Conservation (phyloP, 2,329 filamentous ascomycete species). For the Endocalyx cinctus region DNA sequence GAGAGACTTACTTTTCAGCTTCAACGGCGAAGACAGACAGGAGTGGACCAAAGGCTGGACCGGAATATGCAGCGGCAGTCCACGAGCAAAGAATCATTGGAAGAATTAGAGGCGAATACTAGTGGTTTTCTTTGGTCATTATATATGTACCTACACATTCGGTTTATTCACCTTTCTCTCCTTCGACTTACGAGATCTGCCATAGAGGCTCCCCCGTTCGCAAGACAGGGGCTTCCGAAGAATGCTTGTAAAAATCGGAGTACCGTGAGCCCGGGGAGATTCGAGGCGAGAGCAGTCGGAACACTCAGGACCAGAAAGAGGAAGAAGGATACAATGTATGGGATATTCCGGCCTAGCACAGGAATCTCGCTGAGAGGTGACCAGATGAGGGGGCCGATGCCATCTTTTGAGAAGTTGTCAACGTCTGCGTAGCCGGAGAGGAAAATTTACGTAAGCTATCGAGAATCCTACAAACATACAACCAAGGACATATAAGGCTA, state of each 20-base stretch:
- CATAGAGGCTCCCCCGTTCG: conserved; percentile 15
- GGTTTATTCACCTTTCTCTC: no score
- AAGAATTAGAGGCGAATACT: conserved; percentile 14
- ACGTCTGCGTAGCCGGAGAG: no score
- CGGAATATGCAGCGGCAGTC: conserved; percentile 11
- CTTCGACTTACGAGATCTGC: no score
- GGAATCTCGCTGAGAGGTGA: conserved; percentile 45
- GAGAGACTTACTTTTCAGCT: conserved; percentile 1
- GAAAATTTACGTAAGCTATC: no score
- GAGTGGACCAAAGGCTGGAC: conserved; percentile 11
- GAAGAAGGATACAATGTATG: conserved; percentile 43
- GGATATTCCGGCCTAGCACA: conserved; percentile 40
- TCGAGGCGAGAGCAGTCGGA: conserved; percentile 40
- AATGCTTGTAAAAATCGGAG: conserved; percentile 50
- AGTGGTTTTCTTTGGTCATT: no score
- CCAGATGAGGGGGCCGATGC: conserved; percentile 40
- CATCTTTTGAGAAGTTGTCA: no score
- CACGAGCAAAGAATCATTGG: conserved; percentile 14
- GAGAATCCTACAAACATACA: no score
- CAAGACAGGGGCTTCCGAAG: conserved; percentile 26
- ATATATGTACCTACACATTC: no score
- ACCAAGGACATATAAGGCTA: conserved; percentile 45
- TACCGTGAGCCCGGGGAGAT: conserved; percentile 47
- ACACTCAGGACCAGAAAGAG: conserved; percentile 47
- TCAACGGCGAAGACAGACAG: conserved; percentile 12